Base-by-base conservation (phyloP, 2,329 filamentous ascomycete species). In the Arthroderma uncinatum region DNA sequence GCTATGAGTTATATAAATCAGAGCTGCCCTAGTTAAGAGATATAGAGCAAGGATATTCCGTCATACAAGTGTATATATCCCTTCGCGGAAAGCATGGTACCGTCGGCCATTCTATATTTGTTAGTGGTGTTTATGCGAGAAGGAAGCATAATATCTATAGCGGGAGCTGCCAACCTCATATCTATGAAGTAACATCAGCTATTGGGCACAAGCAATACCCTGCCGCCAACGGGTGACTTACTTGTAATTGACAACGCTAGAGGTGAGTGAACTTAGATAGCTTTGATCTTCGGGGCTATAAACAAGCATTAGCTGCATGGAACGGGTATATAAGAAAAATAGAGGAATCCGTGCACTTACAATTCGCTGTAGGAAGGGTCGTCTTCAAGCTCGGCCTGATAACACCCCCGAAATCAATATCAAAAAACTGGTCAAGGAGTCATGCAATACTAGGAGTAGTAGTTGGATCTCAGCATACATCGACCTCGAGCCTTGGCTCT, bases 81-180 rank as follows among this genome's bases (percentile, higher is more conserved):
- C 58, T n/a, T 44, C 42, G 36, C 56, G 55, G 25, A 57, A 59
- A 12, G 55, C 58, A 39, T 59, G 55, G 42, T 59, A 59, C 12
- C 58, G 55, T 21, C 58, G 55, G 5, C 58, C 58, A 53, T 59
- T 59, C 19, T 57, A 37, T 55, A 57, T 53, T 14, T 44, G 14
- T 53, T 34, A 53, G 47, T 14, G 21, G 10, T 33, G 4, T 5
- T 8, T 23, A 21, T 21, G 37, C 37, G 3, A 56, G 12, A 16
- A 21, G 12, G 28, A 14, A n/a, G 28, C 14, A 57, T 53, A 53
- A 23, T 36, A 6, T 40, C 48, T 12, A 25, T 48, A 33, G 16
- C 40, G n/a, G n/a, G 28, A 16, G 16, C 9, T 19, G 28, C 37
- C 21, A 25, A 53, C 50, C 50, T 36, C 47, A 33, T 30, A 50